These are phyloP conservation scores for Xylaria sp. DNA, from an alignment of 495 filamentous ascomycete genomes.

Conservation along the genomic window DNA sequence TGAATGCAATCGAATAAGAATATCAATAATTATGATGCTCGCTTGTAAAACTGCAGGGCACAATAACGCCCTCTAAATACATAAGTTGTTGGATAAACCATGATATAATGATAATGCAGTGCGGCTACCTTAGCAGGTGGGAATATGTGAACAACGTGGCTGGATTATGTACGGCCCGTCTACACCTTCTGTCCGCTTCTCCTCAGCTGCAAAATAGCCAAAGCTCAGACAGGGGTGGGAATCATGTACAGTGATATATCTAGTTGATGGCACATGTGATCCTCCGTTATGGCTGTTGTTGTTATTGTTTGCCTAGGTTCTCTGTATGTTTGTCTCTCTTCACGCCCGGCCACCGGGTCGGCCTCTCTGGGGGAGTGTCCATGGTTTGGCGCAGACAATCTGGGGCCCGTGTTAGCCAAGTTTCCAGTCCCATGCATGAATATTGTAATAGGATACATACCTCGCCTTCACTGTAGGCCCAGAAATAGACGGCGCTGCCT, in stretches of 20 bases:
- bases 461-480: constrained; percentile 97
- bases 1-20: not conserved
- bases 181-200: not conserved
- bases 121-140: no score
- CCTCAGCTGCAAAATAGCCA: not conserved
- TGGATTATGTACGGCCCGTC: not conserved
- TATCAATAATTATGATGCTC: constrained; percentile 5
- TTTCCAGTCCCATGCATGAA: not conserved
- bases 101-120: not conserved
- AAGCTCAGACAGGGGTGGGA: not conserved
- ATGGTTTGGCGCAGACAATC: constrained; percentile 60
- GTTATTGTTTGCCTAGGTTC: no score
- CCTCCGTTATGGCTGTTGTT: not conserved
- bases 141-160: not conserved
- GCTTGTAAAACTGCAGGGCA: not conserved
- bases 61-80: not conserved
- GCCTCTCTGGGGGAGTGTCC: constrained; percentile 57
- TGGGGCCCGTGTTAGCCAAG: constrained; percentile 27
- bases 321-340: not conserved
- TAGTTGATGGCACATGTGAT: not conserved
- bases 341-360: constrained; percentile 26
- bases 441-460: constrained; percentile 49
- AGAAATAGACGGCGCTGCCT: constrained; percentile 88
- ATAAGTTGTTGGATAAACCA: not conserved
- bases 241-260: not conserved